These are phyloP conservation scores for Penicillium paneum DNA, from an alignment of 2,329 filamentous ascomycete genomes.

Conservation along the genomic window DNA sequence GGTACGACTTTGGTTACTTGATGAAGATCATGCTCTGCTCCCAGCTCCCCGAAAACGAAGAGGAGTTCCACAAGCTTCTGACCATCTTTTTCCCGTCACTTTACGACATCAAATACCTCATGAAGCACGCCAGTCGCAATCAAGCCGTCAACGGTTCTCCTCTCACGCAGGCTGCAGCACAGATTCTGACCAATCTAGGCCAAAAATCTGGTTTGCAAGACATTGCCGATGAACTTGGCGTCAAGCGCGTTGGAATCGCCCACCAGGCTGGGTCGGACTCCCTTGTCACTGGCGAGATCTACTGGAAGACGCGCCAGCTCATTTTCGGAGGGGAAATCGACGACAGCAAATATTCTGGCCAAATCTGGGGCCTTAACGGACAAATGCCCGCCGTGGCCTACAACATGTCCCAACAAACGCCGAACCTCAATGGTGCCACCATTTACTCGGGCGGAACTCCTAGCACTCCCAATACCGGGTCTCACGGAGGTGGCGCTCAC, in stretches of 20 bases:
- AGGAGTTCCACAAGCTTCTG: slow-evolving; percentile 83
- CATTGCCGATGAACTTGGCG: slow-evolving; percentile 87
- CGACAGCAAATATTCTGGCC: slow-evolving; percentile 74
- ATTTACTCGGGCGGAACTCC: slow-evolving; percentile 55
- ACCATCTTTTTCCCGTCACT: slow-evolving; percentile 89
- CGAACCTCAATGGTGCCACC: slow-evolving; percentile 54
- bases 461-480: slow-evolving; percentile 64
- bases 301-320: slow-evolving; percentile 86
- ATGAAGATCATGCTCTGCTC: slow-evolving; percentile 87
- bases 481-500: slow-evolving; percentile 48
- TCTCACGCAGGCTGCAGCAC: slow-evolving; percentile 61
- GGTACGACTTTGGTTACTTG: slow-evolving; percentile 96
- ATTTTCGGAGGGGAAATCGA: slow-evolving; percentile 82
- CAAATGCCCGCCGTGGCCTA: slow-evolving; percentile 57
- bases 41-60: slow-evolving; percentile 81
- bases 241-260: slow-evolving; percentile 80
- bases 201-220: slow-evolving; percentile 90
- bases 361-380: slow-evolving; percentile 88
- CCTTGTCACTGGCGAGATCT: slow-evolving; percentile 86
- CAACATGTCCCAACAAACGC: slow-evolving; percentile 49
- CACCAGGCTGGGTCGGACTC: slow-evolving; percentile 95
- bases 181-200: slow-evolving; percentile 80
- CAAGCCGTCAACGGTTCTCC: slow-evolving; percentile 63
- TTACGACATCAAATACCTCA: slow-evolving; percentile 95
- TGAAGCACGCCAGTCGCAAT: slow-evolving; percentile 78